These are phyloP conservation scores for Mercurialis annua DNA, from an alignment of 345 rosid genomes.

Conservation along the genomic window DNA sequence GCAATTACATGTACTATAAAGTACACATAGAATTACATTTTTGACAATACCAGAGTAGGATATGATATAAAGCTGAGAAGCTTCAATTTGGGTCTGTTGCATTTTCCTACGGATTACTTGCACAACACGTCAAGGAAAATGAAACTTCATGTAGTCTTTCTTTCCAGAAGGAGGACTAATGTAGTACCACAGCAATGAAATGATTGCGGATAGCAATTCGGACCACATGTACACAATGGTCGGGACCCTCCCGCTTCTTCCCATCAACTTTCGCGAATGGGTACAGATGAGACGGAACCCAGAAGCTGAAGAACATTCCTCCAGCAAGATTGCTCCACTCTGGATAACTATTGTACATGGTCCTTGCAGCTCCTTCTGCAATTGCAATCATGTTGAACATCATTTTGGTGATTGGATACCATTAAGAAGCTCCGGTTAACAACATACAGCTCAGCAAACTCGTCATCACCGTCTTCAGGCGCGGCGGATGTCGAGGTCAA, in stretches of 20 bases:
- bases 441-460: slow-evolving; percentile 63
- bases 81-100: slow-evolving; percentile 19
- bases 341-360: slow-evolving; percentile 46
- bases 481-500: slow-evolving; percentile 66
- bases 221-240: slow-evolving; percentile 73
- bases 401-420: slow-evolving; percentile 75
- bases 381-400: slow-evolving; percentile 70
- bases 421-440: slow-evolving; percentile 77
- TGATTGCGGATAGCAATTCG: slow-evolving; percentile 53
- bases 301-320: slow-evolving; percentile 74
- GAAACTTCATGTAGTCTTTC: too few relatives aligned
- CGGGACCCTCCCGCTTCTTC: slow-evolving; percentile 66
- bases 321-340: slow-evolving; percentile 67
- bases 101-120: background rate
- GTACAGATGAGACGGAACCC: slow-evolving; percentile 79
- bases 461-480: slow-evolving; percentile 61
- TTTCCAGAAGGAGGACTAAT: slow-evolving; percentile 54
- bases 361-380: slow-evolving; percentile 50
- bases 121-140: too few relatives aligned
- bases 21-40: background rate
- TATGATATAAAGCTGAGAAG: slow-evolving; percentile 34
- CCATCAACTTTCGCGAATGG: slow-evolving; percentile 88
- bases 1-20: background rate
- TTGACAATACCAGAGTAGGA: slow-evolving; percentile 2
- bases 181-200: slow-evolving; percentile 76